Evolutionary conservation across 805 yeast genomes (phyloP).

Genomic region (Starmerella stellata): DNA sequence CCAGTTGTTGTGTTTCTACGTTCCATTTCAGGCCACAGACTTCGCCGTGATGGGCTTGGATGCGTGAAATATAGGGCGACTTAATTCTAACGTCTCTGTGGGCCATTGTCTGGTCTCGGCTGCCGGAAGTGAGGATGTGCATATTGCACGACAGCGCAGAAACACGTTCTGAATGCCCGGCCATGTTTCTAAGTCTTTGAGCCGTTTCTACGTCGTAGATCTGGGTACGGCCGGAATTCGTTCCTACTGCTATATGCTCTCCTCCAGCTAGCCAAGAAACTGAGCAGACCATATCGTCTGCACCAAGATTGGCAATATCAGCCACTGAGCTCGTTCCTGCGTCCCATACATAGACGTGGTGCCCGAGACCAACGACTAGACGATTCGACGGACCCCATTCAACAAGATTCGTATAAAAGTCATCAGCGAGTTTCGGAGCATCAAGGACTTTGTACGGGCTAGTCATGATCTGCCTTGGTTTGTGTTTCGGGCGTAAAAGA

Average conservation of each 20-base stretch:
- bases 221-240: constrained; percentile 69
- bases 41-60: constrained; percentile 73
- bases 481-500: constrained; percentile 64
- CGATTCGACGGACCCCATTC: constrained; percentile 91
- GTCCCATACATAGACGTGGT: constrained; percentile 79
- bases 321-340: constrained; percentile 70
- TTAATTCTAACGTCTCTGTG: constrained; percentile 85
- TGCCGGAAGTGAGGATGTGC: constrained; percentile 72
- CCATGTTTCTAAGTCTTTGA: constrained; percentile 74
- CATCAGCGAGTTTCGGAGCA: constrained; percentile 90
- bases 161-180: constrained; percentile 75
- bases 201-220: constrained; percentile 82
- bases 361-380: constrained; percentile 77
- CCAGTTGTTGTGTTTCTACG: constrained; percentile 72
- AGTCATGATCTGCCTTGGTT: constrained; percentile 57
- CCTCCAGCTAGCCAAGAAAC: constrained; percentile 90
- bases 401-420: constrained; percentile 73
- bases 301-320: constrained; percentile 55
- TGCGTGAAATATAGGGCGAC: constrained; percentile 54
- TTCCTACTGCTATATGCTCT: constrained; percentile 85
- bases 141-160: constrained; percentile 88
- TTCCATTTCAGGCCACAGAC: constrained; percentile 96
- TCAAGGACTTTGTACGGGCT: constrained; percentile 86
- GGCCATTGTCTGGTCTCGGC: constrained; percentile 64
- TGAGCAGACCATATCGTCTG: constrained; percentile 58